Percentiles rank a stretch among this genome's conserved stretches.
Evolutionary conservation across 257 asterid genomes (phyloP).

Genomic region (Marsdenia floribunda): DNA sequence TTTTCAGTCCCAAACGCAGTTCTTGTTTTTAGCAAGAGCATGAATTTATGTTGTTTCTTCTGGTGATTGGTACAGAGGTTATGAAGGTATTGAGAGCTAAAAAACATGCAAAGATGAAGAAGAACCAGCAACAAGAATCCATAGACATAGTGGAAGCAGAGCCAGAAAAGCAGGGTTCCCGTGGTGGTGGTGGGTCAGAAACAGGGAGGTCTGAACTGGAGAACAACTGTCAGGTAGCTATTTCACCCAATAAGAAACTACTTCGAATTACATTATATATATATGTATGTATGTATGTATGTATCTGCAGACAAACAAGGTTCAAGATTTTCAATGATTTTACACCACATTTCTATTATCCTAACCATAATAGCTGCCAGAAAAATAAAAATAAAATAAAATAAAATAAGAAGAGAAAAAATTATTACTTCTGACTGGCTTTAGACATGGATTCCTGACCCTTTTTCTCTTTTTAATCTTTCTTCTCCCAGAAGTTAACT

Average conservation of each 20-base stretch:
- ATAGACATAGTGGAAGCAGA: slow-evolving; percentile 27
- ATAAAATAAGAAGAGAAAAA: background rate
- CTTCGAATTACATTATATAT: background rate
- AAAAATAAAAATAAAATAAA: no score
- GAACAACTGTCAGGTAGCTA: slow-evolving; percentile 33
- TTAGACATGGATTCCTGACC: background rate
- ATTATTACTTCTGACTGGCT: background rate
- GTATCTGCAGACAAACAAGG: background rate
- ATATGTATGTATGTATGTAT: no score
- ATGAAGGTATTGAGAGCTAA: slow-evolving; percentile 76
- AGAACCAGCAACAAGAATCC: slow-evolving; percentile 24
- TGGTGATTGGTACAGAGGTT: slow-evolving; percentile 51
- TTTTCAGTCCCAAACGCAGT: background rate
- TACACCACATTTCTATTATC: background rate
- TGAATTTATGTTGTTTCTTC: background rate
- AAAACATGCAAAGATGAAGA: slow-evolving; percentile 72
- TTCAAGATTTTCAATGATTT: background rate
- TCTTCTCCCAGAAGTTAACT: background rate
- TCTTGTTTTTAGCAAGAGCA: background rate
- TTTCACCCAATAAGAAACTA: slow-evolving; percentile 9
- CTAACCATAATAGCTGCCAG: no score
- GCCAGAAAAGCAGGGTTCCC: slow-evolving; percentile 29
- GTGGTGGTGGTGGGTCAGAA: slow-evolving; percentile 24
- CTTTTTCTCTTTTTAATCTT: background rate
- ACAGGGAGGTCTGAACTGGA: slow-evolving; percentile 30